These are phyloP conservation scores for Phytophthora palmivora DNA, from an alignment of 352 stramenopile genomes.

Conservation along the genomic window DNA sequence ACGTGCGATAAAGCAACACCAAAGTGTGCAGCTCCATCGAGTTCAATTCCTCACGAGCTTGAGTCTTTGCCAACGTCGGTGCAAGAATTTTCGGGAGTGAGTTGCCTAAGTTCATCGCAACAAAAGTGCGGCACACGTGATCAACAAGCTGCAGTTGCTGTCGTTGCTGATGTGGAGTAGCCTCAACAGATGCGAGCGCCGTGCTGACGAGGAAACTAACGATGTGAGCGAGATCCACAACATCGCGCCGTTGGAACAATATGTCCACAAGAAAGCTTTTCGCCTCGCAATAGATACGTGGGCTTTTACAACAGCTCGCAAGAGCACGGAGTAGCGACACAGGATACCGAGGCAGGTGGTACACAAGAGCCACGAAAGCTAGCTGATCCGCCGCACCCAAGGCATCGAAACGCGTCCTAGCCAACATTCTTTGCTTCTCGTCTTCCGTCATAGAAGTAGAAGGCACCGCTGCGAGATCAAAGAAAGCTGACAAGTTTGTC, in stretches of 20 bases:
- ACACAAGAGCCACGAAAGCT: constrained; percentile 76
- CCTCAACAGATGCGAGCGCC: constrained; percentile 50
- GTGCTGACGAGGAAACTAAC: constrained; percentile 86
- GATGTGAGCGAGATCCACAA: constrained; percentile 74
- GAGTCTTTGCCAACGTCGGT: constrained; percentile 62
- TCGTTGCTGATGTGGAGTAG: constrained; percentile 21
- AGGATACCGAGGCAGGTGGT: constrained; percentile 77
- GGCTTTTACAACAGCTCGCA: constrained; percentile 79
- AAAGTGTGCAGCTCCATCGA: constrained; percentile 65
- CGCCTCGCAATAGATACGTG: constrained; percentile 59
- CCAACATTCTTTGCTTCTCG: constrained; percentile 34
- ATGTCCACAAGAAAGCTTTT: constrained; percentile 89
- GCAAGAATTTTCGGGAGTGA: constrained; percentile 76
- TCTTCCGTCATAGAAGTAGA: constrained; percentile 32
- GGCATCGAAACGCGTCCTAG: constrained; percentile 59
- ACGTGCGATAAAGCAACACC: constrained; percentile 65
- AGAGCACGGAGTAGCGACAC: constrained; percentile 72
- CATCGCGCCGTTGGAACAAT: constrained; percentile 66
- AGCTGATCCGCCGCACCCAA: constrained; percentile 61
- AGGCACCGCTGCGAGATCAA: constrained; percentile 50
- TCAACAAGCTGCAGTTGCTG: constrained; percentile 67
- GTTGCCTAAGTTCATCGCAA: constrained; percentile 70
- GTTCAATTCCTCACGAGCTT: constrained; percentile 43
- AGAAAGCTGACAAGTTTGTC: constrained; percentile 67
- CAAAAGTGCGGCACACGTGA: constrained; percentile 71